These are phyloP conservation scores for Alternaria consortialis DNA, from an alignment of 2,329 filamentous ascomycete species.

Conservation along the genomic window DNA sequence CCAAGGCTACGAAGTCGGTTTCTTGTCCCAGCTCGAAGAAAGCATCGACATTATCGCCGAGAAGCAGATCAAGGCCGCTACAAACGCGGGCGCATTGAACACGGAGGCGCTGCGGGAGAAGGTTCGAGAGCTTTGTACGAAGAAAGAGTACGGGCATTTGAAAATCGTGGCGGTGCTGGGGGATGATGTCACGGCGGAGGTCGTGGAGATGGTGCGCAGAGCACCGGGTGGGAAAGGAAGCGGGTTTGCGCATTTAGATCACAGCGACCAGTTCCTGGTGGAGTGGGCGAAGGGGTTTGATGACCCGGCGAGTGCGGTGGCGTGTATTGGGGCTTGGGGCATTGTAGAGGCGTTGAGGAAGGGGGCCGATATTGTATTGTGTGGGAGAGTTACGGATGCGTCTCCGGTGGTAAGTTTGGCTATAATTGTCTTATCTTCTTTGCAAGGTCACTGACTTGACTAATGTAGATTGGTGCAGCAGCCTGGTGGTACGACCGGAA, in stretches of 20 bases:
- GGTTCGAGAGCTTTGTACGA: conserved; percentile 1
- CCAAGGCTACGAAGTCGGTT: conserved; percentile 36
- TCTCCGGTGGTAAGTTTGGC: conserved; percentile 37
- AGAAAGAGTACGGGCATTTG: not conserved
- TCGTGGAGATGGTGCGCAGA: not conserved
- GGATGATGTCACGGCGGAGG: conserved; percentile 5
- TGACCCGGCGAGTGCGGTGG: not conserved
- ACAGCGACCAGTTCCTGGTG: too few species aligned
- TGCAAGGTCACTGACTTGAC: too few species aligned
- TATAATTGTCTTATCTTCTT: too few species aligned
- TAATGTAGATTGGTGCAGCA: conserved; percentile 53
- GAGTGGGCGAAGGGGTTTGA: not conserved
- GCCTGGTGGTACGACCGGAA: conserved; percentile 63
- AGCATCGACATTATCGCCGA: conserved; percentile 45
- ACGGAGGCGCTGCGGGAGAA: conserved; percentile 48
- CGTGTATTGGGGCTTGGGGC: conserved; percentile 2
- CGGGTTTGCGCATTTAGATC: too few species aligned
- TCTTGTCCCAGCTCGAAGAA: conserved; percentile 34
- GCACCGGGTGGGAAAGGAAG: too few species aligned
- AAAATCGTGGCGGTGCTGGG: conserved; percentile 5
- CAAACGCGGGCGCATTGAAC: conserved; percentile 63
- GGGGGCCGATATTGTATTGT: conserved; percentile 40
- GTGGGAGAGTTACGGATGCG: conserved; percentile 36
- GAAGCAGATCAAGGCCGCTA: conserved; percentile 60
- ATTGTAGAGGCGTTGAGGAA: conserved; percentile 30